Percentiles rank a stretch among this genome's conserved stretches.
These are phyloP conservation scores for Xerocomus cyaneibrunnescens DNA, from an alignment of 1,284 basidiomycete species.

Conservation along the genomic window DNA sequence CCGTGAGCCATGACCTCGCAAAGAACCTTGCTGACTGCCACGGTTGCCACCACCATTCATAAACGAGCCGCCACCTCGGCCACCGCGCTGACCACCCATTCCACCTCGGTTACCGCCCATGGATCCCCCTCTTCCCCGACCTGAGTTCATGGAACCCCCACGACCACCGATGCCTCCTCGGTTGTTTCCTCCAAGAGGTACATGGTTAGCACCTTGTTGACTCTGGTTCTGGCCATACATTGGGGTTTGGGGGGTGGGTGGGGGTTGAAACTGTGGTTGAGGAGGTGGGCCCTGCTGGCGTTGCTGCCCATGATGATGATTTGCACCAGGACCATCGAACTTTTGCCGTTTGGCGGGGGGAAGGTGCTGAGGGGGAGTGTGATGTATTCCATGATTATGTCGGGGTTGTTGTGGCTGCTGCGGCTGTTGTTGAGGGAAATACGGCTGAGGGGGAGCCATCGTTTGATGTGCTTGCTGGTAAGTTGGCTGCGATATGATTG, in stretches of 20 bases:
- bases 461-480: slow-evolving; percentile 37
- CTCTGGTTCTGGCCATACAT: slow-evolving; percentile 38
- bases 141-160: slow-evolving; percentile 34
- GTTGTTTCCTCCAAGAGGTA: slow-evolving; percentile 43
- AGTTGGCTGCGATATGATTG: slow-evolving; percentile 42
- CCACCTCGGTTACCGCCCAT: slow-evolving; percentile 49
- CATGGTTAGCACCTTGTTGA: slow-evolving; percentile 45
- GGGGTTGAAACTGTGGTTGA: slow-evolving; percentile 46
- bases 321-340: slow-evolving; percentile 70
- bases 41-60: slow-evolving; percentile 40
- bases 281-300: slow-evolving; percentile 31
- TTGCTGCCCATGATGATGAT: slow-evolving; percentile 45
- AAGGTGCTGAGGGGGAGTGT: slow-evolving; percentile 64
- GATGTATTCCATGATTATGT: slow-evolving; percentile 54
- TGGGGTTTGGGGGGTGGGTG: slow-evolving; percentile 50
- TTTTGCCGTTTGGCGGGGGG: slow-evolving; percentile 82
- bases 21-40: slow-evolving; percentile 35
- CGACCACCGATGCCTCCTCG: slow-evolving; percentile 39
- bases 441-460: slow-evolving; percentile 39
- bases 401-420: slow-evolving; percentile 48
- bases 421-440: slow-evolving; percentile 45
- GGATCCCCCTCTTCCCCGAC: slow-evolving; percentile 50
- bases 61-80: slow-evolving; percentile 42
- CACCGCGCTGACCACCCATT: slow-evolving; percentile 34
- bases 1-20: slow-evolving; percentile 61